Conservation (phyloP, 345 rosid species). For the Theobroma cacao region DNA sequence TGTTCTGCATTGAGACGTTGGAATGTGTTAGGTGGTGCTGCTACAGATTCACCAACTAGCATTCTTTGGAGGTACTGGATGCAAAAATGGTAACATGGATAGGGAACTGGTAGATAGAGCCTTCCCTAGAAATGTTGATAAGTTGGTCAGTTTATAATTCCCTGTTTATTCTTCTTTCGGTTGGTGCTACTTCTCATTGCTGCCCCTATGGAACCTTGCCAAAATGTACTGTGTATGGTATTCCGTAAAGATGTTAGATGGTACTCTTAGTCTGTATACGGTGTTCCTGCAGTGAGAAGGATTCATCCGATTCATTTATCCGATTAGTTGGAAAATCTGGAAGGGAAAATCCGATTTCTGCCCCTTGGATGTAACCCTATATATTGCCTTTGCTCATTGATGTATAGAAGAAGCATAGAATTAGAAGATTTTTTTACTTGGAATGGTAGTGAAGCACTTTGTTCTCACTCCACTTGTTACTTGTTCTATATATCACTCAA, state of each 20-base stretch:
- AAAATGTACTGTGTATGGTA: constrained; percentile 5
- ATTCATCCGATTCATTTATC: neutral
- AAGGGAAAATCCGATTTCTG: neutral
- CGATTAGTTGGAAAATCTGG: neutral
- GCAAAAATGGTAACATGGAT: constrained; percentile 10
- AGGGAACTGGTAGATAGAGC: neutral
- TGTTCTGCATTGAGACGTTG: neutral
- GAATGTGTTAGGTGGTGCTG: neutral
- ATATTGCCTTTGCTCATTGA: neutral
- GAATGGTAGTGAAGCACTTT: neutral
- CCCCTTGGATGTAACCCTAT: neutral
- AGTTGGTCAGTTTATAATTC: neutral
- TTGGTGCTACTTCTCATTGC: neutral
- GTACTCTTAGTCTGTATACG: constrained; percentile 11
- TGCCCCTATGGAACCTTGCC: constrained; percentile 1
- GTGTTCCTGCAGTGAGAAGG: constrained; percentile 6
- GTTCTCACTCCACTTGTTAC: neutral
- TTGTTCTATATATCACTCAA: neutral
- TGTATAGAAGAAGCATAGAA: constrained; percentile 14
- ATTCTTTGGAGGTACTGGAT: neutral
- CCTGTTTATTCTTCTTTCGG: neutral
- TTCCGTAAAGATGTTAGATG: constrained; percentile 9
- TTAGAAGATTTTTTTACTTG: constrained; percentile 13
- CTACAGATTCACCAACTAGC: constrained; percentile 3
- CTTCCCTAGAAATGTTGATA: neutral